phyloP scores from a whole-genome alignment of 148 eudicot genomes.

The Silene conica region DNA sequence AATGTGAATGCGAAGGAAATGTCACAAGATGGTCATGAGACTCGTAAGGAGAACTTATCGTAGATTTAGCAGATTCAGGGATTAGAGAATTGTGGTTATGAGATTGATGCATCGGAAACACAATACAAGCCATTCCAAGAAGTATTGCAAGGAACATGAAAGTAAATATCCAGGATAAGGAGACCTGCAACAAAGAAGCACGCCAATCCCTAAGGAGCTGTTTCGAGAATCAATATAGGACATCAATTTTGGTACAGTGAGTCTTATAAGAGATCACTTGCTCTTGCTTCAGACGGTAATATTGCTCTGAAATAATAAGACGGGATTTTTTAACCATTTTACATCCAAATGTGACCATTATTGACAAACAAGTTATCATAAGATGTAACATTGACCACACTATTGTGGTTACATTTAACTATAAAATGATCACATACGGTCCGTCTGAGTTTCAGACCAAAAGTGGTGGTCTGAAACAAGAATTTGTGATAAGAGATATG shows the following conservation, averaged over 20 bases:
- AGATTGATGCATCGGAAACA: conserved; percentile 15
- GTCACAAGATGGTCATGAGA: conserved; percentile 11
- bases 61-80: conserved; percentile 11
- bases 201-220: not conserved
- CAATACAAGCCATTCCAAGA: conserved; percentile 24
- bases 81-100: conserved; percentile 9
- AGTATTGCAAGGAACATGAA: conserved; percentile 21
- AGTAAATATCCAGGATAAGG: conserved; percentile 14
- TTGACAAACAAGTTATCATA: too few relatives aligned
- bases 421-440: too few relatives aligned
- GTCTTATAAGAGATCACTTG: too few relatives aligned
- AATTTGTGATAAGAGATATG: too few relatives aligned
- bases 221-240: not conserved
- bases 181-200: conserved; percentile 19
- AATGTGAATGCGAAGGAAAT: conserved; percentile 8
- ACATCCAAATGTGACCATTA: too few relatives aligned
- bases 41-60: conserved; percentile 7
- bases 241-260: not conserved
- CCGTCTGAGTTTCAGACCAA: too few relatives aligned
- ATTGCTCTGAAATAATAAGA: too few relatives aligned
- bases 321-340: too few relatives aligned
- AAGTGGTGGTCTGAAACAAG: too few relatives aligned
- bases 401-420: too few relatives aligned
- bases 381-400: too few relatives aligned
- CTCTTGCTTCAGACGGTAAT: too few relatives aligned